Conservation (phyloP, 371 early-diverging fungal genomes). For the Actinomucor elegans region DNA sequence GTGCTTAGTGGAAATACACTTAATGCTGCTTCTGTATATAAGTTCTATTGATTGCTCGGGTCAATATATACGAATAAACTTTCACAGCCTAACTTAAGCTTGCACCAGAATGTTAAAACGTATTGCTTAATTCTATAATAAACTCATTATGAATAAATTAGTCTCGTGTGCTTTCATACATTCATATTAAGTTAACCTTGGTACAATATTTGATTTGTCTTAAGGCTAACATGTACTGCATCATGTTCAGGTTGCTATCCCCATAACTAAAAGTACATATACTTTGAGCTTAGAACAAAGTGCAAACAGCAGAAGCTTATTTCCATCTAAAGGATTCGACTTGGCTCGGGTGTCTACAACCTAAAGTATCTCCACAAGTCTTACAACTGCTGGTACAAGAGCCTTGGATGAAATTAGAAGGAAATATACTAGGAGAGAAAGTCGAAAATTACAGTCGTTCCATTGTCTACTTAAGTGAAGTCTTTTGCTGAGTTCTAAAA, state of each 20-base stretch:
- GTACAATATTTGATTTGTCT: background rate
- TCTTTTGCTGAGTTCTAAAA: no score
- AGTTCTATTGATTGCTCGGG: conserved; percentile 10
- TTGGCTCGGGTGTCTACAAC: no score
- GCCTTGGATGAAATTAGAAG: no score
- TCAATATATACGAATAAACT: conserved; percentile 8
- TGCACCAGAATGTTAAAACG: conserved; percentile 11
- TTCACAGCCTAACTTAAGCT: conserved; percentile 14
- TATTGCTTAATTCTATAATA: no score
- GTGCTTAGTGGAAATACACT: conserved; percentile 23
- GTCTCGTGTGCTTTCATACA: no score
- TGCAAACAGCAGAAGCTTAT: conserved; percentile 15
- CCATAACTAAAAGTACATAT: background rate
- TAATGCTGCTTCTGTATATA: conserved; percentile 10
- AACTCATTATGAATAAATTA: no score
- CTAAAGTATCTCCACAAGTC: no score
- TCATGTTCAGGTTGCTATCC: background rate
- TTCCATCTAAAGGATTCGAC: conserved; percentile 9
- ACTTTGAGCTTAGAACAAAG: conserved; percentile 9
- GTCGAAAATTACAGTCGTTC: no score
- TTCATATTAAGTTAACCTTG: background rate
- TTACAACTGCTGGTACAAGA: no score
- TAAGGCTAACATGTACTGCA: background rate
- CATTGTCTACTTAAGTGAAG: no score
- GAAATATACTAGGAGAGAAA: background rate